These are phyloP conservation scores for Zygotorulaspora chibaensis DNA, from an alignment of 805 yeast genomes.

Conservation along the genomic window DNA sequence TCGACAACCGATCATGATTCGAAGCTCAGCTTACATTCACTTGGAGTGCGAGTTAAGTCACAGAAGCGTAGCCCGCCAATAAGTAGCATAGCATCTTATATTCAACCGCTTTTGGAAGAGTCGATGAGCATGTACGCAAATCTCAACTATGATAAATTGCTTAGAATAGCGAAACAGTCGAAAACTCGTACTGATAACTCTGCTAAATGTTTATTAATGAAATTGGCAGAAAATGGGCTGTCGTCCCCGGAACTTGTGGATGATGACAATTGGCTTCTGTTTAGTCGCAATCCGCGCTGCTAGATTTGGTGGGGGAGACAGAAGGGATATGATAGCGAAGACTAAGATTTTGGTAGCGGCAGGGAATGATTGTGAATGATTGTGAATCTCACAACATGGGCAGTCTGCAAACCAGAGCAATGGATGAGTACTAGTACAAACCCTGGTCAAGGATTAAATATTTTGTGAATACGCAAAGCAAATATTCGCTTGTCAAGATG, in stretches of 20 bases:
- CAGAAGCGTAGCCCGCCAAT: neutral
- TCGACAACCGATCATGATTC: neutral
- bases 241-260: slow-evolving; percentile 14
- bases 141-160: slow-evolving; percentile 24
- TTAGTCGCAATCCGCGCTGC: slow-evolving; percentile 3
- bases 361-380: no score
- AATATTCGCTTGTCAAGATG: no score
- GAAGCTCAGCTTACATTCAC: slow-evolving; percentile 7
- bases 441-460: no score
- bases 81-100: slow-evolving; percentile 9
- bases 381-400: no score
- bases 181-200: slow-evolving; percentile 7
- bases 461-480: no score
- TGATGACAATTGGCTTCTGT: slow-evolving; percentile 18
- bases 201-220: slow-evolving; percentile 13
- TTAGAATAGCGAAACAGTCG: slow-evolving; percentile 23
- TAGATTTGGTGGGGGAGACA: no score
- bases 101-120: slow-evolving; percentile 26
- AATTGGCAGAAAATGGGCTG: slow-evolving; percentile 17
- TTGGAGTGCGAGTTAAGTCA: slow-evolving; percentile 9
- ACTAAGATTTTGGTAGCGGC: no score
- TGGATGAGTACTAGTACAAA: no score
- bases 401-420: no score
- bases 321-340: no score
- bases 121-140: slow-evolving; percentile 22